A percentile compares a stretch with the other conserved stretches of the same genome.
These are phyloP conservation scores for Yarrowia osloensis DNA, from an alignment of 805 yeast species.

Conservation along the genomic window DNA sequence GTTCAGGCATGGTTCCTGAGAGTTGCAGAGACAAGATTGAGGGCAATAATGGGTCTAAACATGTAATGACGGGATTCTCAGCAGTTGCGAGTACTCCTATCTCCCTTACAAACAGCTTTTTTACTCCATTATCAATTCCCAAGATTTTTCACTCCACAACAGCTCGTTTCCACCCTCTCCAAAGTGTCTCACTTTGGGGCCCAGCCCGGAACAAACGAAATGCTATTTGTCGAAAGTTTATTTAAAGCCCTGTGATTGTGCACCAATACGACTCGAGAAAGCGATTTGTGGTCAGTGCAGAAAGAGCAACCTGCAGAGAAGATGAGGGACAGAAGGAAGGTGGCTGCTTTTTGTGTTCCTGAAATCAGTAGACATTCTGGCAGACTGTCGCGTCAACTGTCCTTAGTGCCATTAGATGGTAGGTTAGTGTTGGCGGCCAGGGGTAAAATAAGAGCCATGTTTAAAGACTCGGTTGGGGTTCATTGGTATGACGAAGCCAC, in stretches of 20 bases:
- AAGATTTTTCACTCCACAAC: background rate
- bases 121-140: too few relatives aligned
- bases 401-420: background rate
- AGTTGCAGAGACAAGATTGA: background rate
- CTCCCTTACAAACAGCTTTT: too few relatives aligned
- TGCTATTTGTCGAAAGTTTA: background rate
- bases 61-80: background rate
- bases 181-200: background rate
- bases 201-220: conserved; percentile 21
- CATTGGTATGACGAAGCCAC: too few relatives aligned
- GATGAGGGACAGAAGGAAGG: background rate
- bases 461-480: too few relatives aligned
- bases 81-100: too few relatives aligned
- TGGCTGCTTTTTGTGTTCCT: background rate
- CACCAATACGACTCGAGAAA: background rate
- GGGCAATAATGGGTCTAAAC: too few relatives aligned
- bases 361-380: too few relatives aligned
- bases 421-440: background rate
- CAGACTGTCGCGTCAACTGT: too few relatives aligned
- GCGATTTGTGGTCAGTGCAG: background rate
- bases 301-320: background rate
- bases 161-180: background rate
- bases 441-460: background rate
- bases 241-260: background rate
- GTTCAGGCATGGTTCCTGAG: background rate